Evolutionary conservation across 1,284 basidiomycete species (phyloP).

Genomic region (Heterobasidion parviporum): DNA sequence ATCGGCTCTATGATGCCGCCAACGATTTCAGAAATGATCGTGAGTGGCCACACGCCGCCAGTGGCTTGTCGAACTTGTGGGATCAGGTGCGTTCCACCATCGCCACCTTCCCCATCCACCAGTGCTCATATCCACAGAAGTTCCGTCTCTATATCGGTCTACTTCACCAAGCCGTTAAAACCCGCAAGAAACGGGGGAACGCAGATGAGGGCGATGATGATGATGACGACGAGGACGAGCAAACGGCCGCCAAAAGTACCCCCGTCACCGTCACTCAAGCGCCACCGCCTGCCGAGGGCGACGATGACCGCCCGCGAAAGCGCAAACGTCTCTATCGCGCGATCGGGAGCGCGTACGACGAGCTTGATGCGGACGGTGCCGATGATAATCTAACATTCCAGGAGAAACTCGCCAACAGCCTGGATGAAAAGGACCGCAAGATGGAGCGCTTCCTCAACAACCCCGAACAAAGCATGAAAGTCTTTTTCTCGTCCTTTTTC

Average conservation of each 20-base stretch:
- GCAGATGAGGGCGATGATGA: constrained; percentile 26
- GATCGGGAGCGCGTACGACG: constrained; percentile 1
- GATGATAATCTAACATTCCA: constrained; percentile 2
- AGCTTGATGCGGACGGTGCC: constrained; percentile 9
- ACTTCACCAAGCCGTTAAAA: constrained; percentile 24
- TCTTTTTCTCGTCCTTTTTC: constrained; percentile 62
- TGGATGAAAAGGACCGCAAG: constrained; percentile 31
- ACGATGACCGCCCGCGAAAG: background rate
- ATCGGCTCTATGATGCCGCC: constrained; percentile 49
- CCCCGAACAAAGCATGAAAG: constrained; percentile 39
- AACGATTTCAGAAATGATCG: constrained; percentile 47
- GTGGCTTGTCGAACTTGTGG: constrained; percentile 42
- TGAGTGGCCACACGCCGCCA: constrained; percentile 35
- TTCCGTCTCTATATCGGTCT: constrained; percentile 49
- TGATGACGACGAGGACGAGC: constrained; percentile 20
- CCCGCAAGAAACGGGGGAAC: constrained; percentile 11
- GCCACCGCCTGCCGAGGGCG: background rate
- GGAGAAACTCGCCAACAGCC: constrained; percentile 13
- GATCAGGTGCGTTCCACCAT: constrained; percentile 39
- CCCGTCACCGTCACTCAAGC: background rate
- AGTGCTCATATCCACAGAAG: constrained; percentile 21
- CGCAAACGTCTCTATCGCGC: background rate
- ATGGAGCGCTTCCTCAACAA: constrained; percentile 47
- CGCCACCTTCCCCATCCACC: background rate
- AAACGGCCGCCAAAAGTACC: background rate